These are phyloP conservation scores for Pseudogymnoascus sp. DNA, from an alignment of 2,329 filamentous ascomycete species.

Conservation along the genomic window DNA sequence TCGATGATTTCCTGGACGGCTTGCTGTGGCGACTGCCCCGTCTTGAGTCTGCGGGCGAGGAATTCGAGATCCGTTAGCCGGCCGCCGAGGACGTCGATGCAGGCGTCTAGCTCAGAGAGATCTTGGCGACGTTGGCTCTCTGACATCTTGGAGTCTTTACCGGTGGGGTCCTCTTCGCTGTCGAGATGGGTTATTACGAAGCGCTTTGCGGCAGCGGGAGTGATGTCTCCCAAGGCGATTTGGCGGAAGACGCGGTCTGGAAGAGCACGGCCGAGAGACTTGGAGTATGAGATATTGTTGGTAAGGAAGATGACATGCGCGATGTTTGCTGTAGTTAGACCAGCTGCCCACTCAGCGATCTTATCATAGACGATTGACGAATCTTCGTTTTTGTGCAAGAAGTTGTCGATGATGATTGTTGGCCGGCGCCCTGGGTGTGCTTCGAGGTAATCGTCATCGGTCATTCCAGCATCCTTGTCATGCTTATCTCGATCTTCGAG, in stretches of 20 bases:
- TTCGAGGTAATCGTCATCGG: conserved; percentile 81
- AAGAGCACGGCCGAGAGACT: conserved; percentile 75
- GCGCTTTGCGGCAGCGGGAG: conserved; percentile 75
- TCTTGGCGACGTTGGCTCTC: conserved; percentile 33
- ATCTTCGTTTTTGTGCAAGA: conserved; percentile 69
- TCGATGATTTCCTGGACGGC: conserved; percentile 85
- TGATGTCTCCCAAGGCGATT: conserved; percentile 77
- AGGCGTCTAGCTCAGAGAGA: conserved; percentile 66
- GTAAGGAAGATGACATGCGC: conserved; percentile 94
- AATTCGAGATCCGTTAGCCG: conserved; percentile 94
- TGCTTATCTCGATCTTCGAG: conserved; percentile 60
- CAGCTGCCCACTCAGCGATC: conserved; percentile 81
- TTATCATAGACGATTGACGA: conserved; percentile 63
- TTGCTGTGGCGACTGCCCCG: conserved; percentile 71
- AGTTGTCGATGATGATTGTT: conserved; percentile 86
- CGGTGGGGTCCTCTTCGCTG: conserved; percentile 28
- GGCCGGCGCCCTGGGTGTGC: conserved; percentile 76
- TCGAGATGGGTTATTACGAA: conserved; percentile 82
- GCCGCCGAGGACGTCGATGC: conserved; percentile 75
- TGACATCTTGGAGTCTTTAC: conserved; percentile 21
- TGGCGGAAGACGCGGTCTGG: conserved; percentile 87
- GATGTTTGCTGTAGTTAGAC: conserved; percentile 75
- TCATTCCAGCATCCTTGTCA: conserved; percentile 63
- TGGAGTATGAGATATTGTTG: conserved; percentile 79
- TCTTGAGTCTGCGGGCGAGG: conserved; percentile 79